Conservation (phyloP, 306 rosid species). For the Glycine latifolia region DNA sequence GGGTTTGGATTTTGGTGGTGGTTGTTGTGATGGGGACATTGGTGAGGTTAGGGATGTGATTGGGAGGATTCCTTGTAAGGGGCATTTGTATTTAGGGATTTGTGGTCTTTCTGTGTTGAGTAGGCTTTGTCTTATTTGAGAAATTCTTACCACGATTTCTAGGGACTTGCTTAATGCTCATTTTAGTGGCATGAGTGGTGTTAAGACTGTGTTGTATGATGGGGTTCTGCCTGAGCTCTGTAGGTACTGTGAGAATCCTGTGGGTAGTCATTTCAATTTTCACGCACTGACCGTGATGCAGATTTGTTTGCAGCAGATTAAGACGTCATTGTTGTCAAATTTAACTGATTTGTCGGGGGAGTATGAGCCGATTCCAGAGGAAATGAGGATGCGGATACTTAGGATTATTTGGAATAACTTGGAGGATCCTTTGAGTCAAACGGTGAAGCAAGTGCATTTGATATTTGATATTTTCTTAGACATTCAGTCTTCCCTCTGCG, state of each 20-base stretch:
- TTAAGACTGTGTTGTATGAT: conserved; percentile 81
- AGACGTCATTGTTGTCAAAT: conserved; percentile 68
- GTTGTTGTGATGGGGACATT: conserved; percentile 28
- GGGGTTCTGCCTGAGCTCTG: conserved; percentile 95
- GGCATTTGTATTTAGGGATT: conserved; percentile 60
- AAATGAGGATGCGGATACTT: conserved; percentile 77
- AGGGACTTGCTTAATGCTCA: conserved; percentile 78
- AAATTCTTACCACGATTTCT: conserved; percentile 87
- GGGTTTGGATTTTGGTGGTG: conserved; percentile 42
- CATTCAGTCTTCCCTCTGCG: conserved; percentile 78
- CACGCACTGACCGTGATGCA: conserved; percentile 95
- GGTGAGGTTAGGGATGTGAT: conserved; percentile 48
- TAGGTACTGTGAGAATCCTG: conserved; percentile 82
- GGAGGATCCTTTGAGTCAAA: conserved; percentile 96
- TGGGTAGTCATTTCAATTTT: conserved; percentile 91
- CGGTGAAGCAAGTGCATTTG: conserved; percentile 94
- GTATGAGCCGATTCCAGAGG: conserved; percentile 81
- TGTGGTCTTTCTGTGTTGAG: conserved; percentile 66
- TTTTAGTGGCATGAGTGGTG: conserved; percentile 50
- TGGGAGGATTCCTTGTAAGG: conserved; percentile 68
- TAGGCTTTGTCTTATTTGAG: conserved; percentile 88
- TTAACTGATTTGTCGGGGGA: conserved; percentile 52
- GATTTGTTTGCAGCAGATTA: conserved; percentile 94
- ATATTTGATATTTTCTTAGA: conserved; percentile 90
- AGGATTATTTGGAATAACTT: conserved; percentile 89